Base-by-base conservation (phyloP, 2,329 filamentous ascomycete genomes). In the Paecilomyces variotii region DNA sequence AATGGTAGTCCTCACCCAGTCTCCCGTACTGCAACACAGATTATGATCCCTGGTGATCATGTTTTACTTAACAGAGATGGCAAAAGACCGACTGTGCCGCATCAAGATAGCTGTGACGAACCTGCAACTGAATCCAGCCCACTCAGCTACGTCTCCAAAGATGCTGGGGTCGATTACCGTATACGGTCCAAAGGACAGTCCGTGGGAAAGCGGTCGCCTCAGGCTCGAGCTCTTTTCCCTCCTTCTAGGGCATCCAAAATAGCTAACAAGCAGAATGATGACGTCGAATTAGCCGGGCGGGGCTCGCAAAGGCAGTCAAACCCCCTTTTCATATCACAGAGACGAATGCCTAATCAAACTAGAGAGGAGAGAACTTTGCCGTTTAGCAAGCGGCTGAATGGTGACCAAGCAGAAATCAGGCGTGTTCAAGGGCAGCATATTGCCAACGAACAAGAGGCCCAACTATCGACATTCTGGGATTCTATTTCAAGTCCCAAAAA, bases 1-100 rank as follows among this genome's bases (percentile, higher is more conserved):
- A 73, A 75, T 61, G 73, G 73, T 35, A 76, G 73, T 56, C 73
- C 73, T 35, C 66, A 66, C 51, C 66, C 68, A 28, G 19, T 63
- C 4, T 56, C 50, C 10, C 49, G 56, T 26, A n/a, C 12, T n/a
- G 7, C 14, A 34, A 26, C 28, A 39, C 12, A 11, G 35, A 54
- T 7, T 45, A 19, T n/a, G 7, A 45, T 14, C 24, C 19, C 39
- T 45, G 3, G n/a, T 14, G n/a, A 19, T 19, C 2, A 45, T 7
- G 7, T 19, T 45, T 45, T 9, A 45, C 7, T 19, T 45, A 19
- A n/a, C 5, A 19, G 39, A 9, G n/a, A 45, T 4, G 7, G 2
- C 5, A n/a, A 45, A 14, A 9, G 39, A 24, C n/a, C 9, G 9
- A 45, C 39, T 24, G 39, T n/a, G 12, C 5, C 14, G 14, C 19